A percentile compares a stretch with the other conserved stretches of the same genome.
phyloP scores from a whole-genome alignment of 2,329 filamentous ascomycete species.

The Cadophora sp. region DNA sequence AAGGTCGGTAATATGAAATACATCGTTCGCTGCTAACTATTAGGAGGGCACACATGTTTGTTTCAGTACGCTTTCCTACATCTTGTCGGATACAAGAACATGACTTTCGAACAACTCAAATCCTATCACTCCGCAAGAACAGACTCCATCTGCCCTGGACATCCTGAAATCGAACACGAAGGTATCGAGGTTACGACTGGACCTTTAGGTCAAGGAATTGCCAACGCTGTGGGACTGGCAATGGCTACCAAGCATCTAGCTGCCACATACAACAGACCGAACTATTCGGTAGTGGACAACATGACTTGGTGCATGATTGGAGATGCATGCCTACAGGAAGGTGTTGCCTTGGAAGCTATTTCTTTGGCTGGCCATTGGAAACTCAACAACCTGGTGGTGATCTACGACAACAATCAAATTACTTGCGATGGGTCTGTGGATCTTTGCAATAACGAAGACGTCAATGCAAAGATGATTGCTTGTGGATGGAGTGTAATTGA shows the following conservation, averaged over 20 bases:
- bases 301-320: constrained; percentile 55
- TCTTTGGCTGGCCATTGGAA: too few species aligned
- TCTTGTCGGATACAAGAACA: constrained; percentile 53
- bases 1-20: too few species aligned
- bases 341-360: too few species aligned
- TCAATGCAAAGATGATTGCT: constrained; percentile 57
- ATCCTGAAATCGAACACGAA: constrained; percentile 57
- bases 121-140: constrained; percentile 50
- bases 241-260: constrained; percentile 57
- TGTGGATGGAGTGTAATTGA: constrained; percentile 57
- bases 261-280: constrained; percentile 54
- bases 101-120: constrained; percentile 56
- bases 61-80: constrained; percentile 55
- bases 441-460: constrained; percentile 54
- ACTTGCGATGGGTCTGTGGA: constrained; percentile 57
- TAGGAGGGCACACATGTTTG: constrained; percentile 51
- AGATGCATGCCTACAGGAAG: too few species aligned
- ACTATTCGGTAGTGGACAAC: constrained; percentile 52
- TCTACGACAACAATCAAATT: constrained; percentile 61
- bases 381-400: constrained; percentile 39
- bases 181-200: constrained; percentile 60
- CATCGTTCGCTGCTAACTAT: constrained; percentile 1
- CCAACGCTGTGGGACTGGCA: constrained; percentile 58
- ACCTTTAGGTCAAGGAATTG: constrained; percentile 57
- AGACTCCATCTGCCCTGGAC: constrained; percentile 53